Evolutionary conservation across 768 basidiomycete species (phyloP), one percentile per base, ranked within the genome.

Genomic region (Phanerodontia chrysosporium): DNA sequence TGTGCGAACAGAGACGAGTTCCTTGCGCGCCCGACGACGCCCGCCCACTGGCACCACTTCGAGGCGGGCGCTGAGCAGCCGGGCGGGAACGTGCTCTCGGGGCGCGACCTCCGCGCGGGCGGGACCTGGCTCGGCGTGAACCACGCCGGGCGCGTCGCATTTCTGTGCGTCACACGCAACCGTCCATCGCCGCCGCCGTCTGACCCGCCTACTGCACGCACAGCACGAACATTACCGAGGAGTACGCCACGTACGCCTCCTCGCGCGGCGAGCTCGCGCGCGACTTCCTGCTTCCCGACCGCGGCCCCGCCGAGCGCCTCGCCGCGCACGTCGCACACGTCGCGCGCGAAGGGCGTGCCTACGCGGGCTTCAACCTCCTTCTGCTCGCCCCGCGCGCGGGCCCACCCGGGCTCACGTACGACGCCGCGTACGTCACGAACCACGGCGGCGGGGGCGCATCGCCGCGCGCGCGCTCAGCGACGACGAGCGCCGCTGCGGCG

Each of bases 141-240:
- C 67, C 79, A 80, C 60, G 62, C 78, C 59, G 92, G 92, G 24
- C 80, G 80, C 63, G 73, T 91, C 56, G 89, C 88, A 13, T 69
- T 93, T 53, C 67, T 92, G 91, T 92, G 71, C 72, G 90, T 71
- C 49, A 53, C 59, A 49, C 49, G 57, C 54, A 58, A 59, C 58
- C 28, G 14, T 51, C 58, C n/a, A n/a, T n/a, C n/a, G n/a, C n/a
- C n/a, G n/a, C n/a, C n/a, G n/a, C n/a, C n/a, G n/a, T n/a, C n/a
- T n/a, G n/a, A n/a, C n/a, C n/a, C n/a, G n/a, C n/a, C n/a, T n/a
- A n/a, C n/a, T n/a, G n/a, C n/a, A n/a, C n/a, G n/a, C n/a, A 13
- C 55, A 92, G 90, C 69, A 94, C 92, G 21, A 93, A 94, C 75
- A 92, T 93, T 70, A 90, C 87, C 45, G 91, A 93, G 72, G 75